phyloP scores from a whole-genome alignment of 352 stramenopile genomes.

The Phytophthora hibernalis region DNA sequence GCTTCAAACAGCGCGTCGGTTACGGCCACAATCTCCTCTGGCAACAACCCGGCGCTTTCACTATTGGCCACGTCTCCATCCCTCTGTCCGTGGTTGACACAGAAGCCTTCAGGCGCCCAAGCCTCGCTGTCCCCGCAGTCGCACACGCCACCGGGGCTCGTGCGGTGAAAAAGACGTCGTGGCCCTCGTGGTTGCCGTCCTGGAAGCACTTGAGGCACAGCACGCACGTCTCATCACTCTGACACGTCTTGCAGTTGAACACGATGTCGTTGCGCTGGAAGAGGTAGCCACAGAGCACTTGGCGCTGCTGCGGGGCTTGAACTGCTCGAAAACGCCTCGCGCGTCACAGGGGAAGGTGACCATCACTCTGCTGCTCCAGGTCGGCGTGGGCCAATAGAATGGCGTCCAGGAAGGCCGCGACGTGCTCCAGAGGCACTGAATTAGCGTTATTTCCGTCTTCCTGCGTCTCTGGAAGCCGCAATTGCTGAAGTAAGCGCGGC shows the following conservation, averaged over 20 bases:
- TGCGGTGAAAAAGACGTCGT: conserved; percentile 93
- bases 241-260: conserved; percentile 99
- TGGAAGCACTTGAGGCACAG: conserved; percentile 97
- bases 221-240: conserved; percentile 97
- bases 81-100: conserved; percentile 83
- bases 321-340: conserved; percentile 65
- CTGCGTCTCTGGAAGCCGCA: conserved; percentile 24
- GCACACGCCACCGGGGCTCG: conserved; percentile 91
- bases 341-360: conserved; percentile 37
- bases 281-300: conserved; percentile 94
- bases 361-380: conserved; percentile 13
- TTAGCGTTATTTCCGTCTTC: conserved; percentile 6
- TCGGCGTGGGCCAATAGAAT: conserved; percentile 55
- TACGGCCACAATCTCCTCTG: conserved; percentile 54
- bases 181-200: conserved; percentile 94
- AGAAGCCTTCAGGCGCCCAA: conserved; percentile 96
- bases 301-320: conserved; percentile 63
- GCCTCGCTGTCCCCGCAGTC: conserved; percentile 99
- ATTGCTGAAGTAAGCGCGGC: conserved; percentile 27
- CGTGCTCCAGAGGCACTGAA: conserved; percentile 36
- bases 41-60: conserved; percentile 34
- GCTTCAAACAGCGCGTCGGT: conserved; percentile 73
- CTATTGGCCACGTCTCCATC: conserved; percentile 28
- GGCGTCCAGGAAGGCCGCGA: conserved; percentile 54
- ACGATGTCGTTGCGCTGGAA: conserved; percentile 98